Percentiles rank a stretch among this genome's conserved stretches.
Evolutionary conservation across 345 rosid species (phyloP).

Genomic region (Gossypioides kirkii): DNA sequence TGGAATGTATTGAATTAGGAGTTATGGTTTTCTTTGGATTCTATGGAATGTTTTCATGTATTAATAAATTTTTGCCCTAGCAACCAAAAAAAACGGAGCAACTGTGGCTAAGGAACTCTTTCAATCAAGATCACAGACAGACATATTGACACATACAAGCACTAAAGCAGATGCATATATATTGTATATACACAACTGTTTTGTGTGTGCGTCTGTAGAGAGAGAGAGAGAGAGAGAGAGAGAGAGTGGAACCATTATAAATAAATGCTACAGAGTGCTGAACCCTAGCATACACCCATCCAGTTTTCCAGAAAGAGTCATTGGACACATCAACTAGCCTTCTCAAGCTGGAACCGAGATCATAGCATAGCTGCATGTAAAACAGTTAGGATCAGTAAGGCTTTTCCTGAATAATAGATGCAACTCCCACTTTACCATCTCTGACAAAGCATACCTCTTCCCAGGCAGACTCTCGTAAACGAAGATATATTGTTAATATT

Average conservation of each 20-base stretch:
- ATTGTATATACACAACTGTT: background rate
- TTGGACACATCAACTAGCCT: conserved; percentile 45
- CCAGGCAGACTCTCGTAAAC: conserved; percentile 45
- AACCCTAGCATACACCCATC: conserved; percentile 60
- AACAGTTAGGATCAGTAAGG: conserved; percentile 2
- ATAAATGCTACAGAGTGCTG: conserved; percentile 50
- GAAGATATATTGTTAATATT: conserved; percentile 56
- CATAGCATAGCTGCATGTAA: conserved; percentile 40
- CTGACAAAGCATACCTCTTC: conserved; percentile 41
- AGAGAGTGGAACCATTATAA: conserved; percentile 40
- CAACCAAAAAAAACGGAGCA: background rate
- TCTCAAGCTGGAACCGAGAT: conserved; percentile 52
- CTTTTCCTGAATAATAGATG: background rate
- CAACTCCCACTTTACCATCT: background rate
- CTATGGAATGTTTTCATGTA: too few relatives aligned
- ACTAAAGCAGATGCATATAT: background rate
- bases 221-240: background rate
- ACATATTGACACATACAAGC: background rate
- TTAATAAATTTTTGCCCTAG: too few relatives aligned
- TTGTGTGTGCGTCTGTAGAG: background rate
- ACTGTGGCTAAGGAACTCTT: background rate
- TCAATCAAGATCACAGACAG: background rate
- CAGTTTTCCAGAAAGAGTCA: conserved; percentile 57
- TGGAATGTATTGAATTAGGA: too few relatives aligned
- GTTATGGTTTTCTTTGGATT: too few relatives aligned